Base-by-base conservation (phyloP, 2,329 filamentous ascomycete species). In the Epichloe sp. region DNA sequence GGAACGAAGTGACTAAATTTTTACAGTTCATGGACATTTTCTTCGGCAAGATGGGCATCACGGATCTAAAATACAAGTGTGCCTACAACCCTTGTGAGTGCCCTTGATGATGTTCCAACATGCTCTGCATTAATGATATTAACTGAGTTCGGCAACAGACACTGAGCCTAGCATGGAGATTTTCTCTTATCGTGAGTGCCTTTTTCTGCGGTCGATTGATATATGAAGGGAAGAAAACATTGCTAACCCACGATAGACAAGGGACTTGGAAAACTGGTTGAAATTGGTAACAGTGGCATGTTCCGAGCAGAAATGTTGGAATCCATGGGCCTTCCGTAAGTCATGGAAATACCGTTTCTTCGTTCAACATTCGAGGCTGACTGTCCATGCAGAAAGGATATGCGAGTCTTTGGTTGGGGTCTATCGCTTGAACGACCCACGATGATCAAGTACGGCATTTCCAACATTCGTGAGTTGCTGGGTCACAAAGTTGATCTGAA, bases 261-360 rank as follows among this genome's bases (percentile, higher is more conserved):
- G 62, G 91, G 89, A 3, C 73, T 96, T 47, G 80, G 80, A 62
- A 95, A 95, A 74, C 85, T 94, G 72, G 88, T 97, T 26, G 93
- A 97, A 73, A 97, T 97, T 65, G 93, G 93, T 54, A 97, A 98
- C 73, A 91, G 85, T 60, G 93, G 93, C 56, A 97, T 98, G 90
- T 98, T 98, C 82, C 79, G 93, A 58, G 90, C 93, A 2, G 93
- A 98, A 71, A 96, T 97, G 91, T 70, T 96, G 63, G 86, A 95
- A 70, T 76, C 89, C 5, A 95, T 96, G 90, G 91, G 91, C 36
- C 70, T 97, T 62, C 90, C 90, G 53, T 54, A 50, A 45, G 53
- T 45, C 12, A 41, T 7, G n/a, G 8, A 15, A 15, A 5, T 14
- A 12, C 17, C 21, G 12, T 26, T 5, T 42, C 11, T 34, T 17